phyloP scores from a whole-genome alignment of 2,329 filamentous ascomycete species.

The Sporothrix brunneoviolacea region DNA sequence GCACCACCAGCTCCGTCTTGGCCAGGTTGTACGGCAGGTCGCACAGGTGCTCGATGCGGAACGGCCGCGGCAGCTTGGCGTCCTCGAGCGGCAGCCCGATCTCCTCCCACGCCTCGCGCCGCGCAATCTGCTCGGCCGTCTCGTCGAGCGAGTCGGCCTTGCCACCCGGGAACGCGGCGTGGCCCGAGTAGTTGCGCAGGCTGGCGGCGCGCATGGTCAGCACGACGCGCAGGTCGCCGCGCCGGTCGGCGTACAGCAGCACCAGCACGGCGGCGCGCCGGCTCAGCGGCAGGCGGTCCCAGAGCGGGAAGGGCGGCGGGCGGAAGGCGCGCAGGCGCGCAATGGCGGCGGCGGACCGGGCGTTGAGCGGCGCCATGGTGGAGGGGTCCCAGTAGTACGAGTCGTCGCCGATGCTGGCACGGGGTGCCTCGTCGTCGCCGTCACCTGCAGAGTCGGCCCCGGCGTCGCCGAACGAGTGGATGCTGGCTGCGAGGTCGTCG shows the following conservation, averaged over 20 bases:
- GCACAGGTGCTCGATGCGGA: slow-evolving; percentile 81
- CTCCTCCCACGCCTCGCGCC: slow-evolving; percentile 86
- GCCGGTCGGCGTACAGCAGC: slow-evolving; percentile 76
- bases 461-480: slow-evolving; percentile 3
- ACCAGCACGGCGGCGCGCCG: slow-evolving; percentile 82
- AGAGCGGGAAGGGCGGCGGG: slow-evolving; percentile 54
- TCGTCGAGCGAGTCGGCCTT: slow-evolving; percentile 54
- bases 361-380: slow-evolving; percentile 51
- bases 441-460: slow-evolving; percentile 5
- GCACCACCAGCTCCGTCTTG: slow-evolving; percentile 65
- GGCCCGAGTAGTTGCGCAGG: slow-evolving; percentile 66
- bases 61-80: slow-evolving; percentile 62
- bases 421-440: slow-evolving; percentile 15
- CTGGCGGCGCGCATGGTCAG: slow-evolving; percentile 61
- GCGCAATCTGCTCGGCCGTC: slow-evolving; percentile 72
- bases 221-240: slow-evolving; percentile 69
- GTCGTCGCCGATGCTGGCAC: slow-evolving; percentile 21
- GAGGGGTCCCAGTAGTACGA: slow-evolving; percentile 52
- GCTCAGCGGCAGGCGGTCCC: slow-evolving; percentile 54
- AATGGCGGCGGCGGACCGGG: slow-evolving; percentile 50
- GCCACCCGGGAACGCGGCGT: slow-evolving; percentile 80
- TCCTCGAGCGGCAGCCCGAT: slow-evolving; percentile 78
- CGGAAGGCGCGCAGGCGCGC: slow-evolving; percentile 54
- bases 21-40: slow-evolving; percentile 71
- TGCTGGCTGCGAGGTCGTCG: slow-evolving; percentile 8